Conservation (phyloP, 2,329 filamentous ascomycete genomes). For the Exophiala bonariae region DNA sequence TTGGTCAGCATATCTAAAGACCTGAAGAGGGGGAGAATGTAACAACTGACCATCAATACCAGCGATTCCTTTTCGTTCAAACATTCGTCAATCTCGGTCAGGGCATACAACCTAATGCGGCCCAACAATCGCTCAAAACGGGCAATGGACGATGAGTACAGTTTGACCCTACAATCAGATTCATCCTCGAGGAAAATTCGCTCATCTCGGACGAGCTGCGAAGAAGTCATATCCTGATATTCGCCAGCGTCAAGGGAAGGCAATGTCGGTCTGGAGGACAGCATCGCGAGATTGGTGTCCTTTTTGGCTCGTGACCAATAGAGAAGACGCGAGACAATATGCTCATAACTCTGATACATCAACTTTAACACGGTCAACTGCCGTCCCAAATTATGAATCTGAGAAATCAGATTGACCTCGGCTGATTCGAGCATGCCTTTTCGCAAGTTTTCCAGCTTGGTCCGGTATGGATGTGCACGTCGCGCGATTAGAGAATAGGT, state of each 20-base stretch:
- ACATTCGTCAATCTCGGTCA: conserved; percentile 65
- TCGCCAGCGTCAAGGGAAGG: background rate
- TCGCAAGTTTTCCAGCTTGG: conserved; percentile 51
- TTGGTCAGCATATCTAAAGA: conserved; percentile 18
- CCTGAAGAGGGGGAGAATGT: background rate
- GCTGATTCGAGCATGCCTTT: conserved; percentile 56
- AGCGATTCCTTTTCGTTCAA: conserved; percentile 69
- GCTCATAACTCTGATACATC: conserved; percentile 62
- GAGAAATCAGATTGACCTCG: conserved; percentile 45
- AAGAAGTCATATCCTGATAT: background rate
- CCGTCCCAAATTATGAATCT: conserved; percentile 60
- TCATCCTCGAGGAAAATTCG: conserved; percentile 11
- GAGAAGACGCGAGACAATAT: conserved; percentile 63
- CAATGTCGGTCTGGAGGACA: background rate
- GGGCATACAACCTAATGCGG: conserved; percentile 61
- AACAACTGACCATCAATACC: conserved; percentile 60
- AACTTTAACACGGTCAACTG: conserved; percentile 62
- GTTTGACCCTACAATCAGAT: conserved; percentile 32
- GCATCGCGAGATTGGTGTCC: conserved; percentile 2
- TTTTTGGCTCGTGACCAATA: conserved; percentile 43
- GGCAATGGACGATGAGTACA: conserved; percentile 52
- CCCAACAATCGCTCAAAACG: conserved; percentile 62
- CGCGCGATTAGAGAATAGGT: conserved; percentile 62
- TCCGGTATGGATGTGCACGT: conserved; percentile 53
- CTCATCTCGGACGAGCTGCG: conserved; percentile 6